Evolutionary conservation across 768 basidiomycete genomes (phyloP), one percentile per base, ranked within the genome.

Genomic region (Sporobolomyces pararoseus): DNA sequence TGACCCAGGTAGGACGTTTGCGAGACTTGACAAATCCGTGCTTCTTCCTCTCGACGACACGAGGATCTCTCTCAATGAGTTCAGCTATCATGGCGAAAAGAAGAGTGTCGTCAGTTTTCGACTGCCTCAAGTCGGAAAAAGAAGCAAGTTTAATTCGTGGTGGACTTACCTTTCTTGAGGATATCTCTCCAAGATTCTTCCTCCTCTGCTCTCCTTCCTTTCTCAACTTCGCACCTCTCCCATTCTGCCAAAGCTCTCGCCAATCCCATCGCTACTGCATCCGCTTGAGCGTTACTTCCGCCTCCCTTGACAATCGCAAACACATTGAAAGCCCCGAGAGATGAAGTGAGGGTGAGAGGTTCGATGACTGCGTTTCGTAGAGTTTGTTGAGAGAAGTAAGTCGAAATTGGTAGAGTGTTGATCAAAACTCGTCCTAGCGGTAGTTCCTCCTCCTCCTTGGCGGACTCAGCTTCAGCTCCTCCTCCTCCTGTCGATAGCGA

Each of bases 41-140:
- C 85, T 99, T 99, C 83, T 99, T 99, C 76, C 95, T 85, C 81
- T 99, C 95, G 35, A 96, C 94, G 90, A 95, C 90, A 80, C 96
- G 88, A 53, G 93, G 91, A 83, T 99, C 95, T 76, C 94, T 87
- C 79, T 86, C 86, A 66, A 91, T 80, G 54, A 94, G 82, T 82
- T 91, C 88, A 68, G 90, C 94, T 96, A 78, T n/a, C 31, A 21
- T 0, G 71, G 68, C 29, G 44, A 16, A 13, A 34, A 16, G 34
- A 57, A 42, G 29, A 35, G 51, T 16, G 35, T 42, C 0, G 37
- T 65, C 67, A 64, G 63, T 62, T 39, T 46, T 49, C n/a, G n/a
- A n/a, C n/a, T n/a, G n/a, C n/a, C n/a, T n/a, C 16, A 10, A n/a
- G n/a, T 35, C 58, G 9, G 31, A 52, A 16, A 16, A 29, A 64